Base-by-base conservation (phyloP, 2,329 filamentous ascomycete species). In the Sordariomycetes sp. region DNA sequence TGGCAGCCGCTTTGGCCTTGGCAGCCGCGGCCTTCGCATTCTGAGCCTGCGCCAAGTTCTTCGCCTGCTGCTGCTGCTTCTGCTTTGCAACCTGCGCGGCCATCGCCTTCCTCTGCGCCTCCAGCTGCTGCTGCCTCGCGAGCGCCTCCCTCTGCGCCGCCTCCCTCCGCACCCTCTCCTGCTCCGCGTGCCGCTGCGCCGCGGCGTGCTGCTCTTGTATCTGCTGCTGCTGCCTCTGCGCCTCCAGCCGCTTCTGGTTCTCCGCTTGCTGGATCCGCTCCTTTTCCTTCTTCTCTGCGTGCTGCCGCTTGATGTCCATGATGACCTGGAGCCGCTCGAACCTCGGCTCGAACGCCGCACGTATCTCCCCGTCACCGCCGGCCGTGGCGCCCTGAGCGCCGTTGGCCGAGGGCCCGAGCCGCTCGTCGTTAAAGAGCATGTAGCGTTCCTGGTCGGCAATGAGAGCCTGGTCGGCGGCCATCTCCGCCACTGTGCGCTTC, bases 261-360 rank as follows among this genome's bases (percentile, higher is more conserved):
- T 84, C 81, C 20, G 77, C 76, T 59, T 86, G 80, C 62, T 84
- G 81, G 57, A 82, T 75, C 69, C 90, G 90, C 64, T 94, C 88
- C 59, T 85, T 82, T 60, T 87, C 86, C 62, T 84, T 85, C 65
- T 84, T 87, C 67, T 95, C 89, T 28, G 85, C 84, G 60, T 90
- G 86, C 51, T 89, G 82, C 57, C 81, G 76, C 66, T 86, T 89
- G 64, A 96, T 95, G 59, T 89, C 87, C 59, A 90, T 89, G 51
- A 99, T 81, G 1, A 89, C 83, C 74, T 96, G 96, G 71, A 96
- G 97, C 42, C 88, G 84, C 63, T 94, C 90, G 67, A 97, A 96
- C 32, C 86, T 82, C 39, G 87, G 85, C 67, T 95, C 90, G 64
- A 95, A 95, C 2, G 86, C 79, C n/a, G 83, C 78, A 6, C 89